These are phyloP conservation scores for Pichia sp. DNA, from an alignment of 1,139 yeast genomes.

Conservation along the genomic window DNA sequence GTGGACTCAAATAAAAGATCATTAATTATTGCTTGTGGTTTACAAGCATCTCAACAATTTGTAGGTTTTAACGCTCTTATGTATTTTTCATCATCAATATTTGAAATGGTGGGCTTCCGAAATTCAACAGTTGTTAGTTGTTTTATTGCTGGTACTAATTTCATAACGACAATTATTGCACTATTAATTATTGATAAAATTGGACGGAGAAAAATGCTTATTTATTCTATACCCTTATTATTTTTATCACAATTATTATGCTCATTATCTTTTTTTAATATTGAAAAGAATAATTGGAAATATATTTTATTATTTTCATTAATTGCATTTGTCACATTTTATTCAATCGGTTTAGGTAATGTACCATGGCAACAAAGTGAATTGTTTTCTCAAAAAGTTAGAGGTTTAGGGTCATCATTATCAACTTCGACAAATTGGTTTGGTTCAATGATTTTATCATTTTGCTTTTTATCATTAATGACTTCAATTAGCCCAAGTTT, in stretches of 20 bases:
- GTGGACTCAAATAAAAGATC: conserved; percentile 47
- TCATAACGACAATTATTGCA: conserved; percentile 48
- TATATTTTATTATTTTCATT: conserved; percentile 41
- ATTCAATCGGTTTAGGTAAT: conserved; percentile 54
- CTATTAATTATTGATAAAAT: conserved; percentile 45
- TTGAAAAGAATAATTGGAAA: conserved; percentile 43
- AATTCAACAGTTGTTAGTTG: conserved; percentile 54
- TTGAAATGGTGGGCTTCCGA: conserved; percentile 48
- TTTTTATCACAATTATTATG: conserved; percentile 42
- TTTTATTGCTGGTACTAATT: conserved; percentile 53
- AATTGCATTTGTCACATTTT: conserved; percentile 47
- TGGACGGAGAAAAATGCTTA: conserved; percentile 48
- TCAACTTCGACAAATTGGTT: conserved; percentile 56
- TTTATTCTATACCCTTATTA: conserved; percentile 45
- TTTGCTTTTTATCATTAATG: conserved; percentile 51
- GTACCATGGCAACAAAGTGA: conserved; percentile 62
- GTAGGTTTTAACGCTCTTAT: conserved; percentile 57
- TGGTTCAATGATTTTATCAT: conserved; percentile 49
- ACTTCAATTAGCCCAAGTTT: conserved; percentile 49
- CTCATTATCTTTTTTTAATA: conserved; percentile 45
- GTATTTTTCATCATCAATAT: conserved; percentile 55
- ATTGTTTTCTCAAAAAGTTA: conserved; percentile 49
- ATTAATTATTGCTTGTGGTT: conserved; percentile 50
- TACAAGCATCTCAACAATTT: conserved; percentile 55
- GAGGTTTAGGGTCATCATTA: conserved; percentile 51